phyloP scores from a whole-genome alignment of 2,329 filamentous ascomycete species.

The Paraconiothyrium sp. region DNA sequence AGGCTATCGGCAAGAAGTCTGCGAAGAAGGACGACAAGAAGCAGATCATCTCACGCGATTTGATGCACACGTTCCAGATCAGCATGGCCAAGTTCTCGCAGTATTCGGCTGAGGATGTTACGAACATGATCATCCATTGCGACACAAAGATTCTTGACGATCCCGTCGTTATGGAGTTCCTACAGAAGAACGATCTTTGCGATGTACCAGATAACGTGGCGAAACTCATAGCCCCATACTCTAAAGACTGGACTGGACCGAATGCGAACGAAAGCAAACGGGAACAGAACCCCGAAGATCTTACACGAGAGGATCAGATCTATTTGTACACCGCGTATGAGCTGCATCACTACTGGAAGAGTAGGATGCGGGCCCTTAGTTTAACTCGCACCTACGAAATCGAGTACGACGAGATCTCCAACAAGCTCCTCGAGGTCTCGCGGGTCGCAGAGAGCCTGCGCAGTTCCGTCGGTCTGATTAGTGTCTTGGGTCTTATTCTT shows the following conservation, averaged over 20 bases:
- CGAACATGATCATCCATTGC: conserved; percentile 94
- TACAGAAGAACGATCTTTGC: conserved; percentile 91
- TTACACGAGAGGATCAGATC: conserved; percentile 94
- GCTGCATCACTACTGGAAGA: conserved; percentile 98
- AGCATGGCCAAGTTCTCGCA: conserved; percentile 93
- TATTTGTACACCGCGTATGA: conserved; percentile 94
- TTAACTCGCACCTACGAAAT: conserved; percentile 83
- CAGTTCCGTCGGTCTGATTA: conserved; percentile 93
- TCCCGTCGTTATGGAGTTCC: conserved; percentile 92
- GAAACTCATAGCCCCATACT: conserved; percentile 94
- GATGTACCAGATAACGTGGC: conserved; percentile 89
- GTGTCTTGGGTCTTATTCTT: conserved; percentile 92
- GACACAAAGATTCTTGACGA: conserved; percentile 90
- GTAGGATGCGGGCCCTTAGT: conserved; percentile 88
- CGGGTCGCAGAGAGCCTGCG: conserved; percentile 86
- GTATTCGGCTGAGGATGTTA: conserved; percentile 81
- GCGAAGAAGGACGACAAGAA: conserved; percentile 95
- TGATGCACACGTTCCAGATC: conserved; percentile 69
- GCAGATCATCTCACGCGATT: conserved; percentile 90
- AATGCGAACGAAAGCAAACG: conserved; percentile 79
- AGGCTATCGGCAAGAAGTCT: conserved; percentile 75
- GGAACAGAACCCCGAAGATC: conserved; percentile 85
- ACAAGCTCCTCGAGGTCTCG: conserved; percentile 86
- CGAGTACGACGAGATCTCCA: conserved; percentile 91
- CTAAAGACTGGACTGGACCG: conserved; percentile 93